A percentile compares a stretch with the other conserved stretches of the same genome.
Evolutionary conservation across 371 early-diverging fungal genomes (phyloP).

Genomic region (Nosema muscidifuracis): DNA sequence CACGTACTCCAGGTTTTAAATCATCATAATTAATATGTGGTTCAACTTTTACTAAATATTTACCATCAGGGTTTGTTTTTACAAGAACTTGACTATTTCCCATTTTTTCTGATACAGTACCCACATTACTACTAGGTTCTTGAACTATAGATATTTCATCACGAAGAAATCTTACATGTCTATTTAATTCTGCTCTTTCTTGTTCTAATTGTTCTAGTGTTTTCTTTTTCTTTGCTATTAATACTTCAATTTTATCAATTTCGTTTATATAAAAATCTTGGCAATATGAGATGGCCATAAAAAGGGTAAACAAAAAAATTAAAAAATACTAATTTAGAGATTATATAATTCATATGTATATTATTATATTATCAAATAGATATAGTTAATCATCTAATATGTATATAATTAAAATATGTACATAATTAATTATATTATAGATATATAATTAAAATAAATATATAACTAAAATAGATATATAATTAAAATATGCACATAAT

Average conservation of each 20-base stretch:
- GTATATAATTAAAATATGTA: too few species aligned
- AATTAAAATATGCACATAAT: too few species aligned
- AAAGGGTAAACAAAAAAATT: too few species aligned
- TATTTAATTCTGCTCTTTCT: conserved; percentile 86
- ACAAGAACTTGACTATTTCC: conserved; percentile 95
- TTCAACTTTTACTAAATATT: conserved; percentile 89
- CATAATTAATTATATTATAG: too few species aligned
- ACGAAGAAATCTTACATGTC: conserved; percentile 79
- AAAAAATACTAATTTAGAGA: too few species aligned
- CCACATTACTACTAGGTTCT: conserved; percentile 91
- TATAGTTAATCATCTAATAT: too few species aligned
- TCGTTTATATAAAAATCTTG: conserved; percentile 56
- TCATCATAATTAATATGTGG: conserved; percentile 77
- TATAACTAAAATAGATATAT: too few species aligned
- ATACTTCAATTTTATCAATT: conserved; percentile 50
- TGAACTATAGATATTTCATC: conserved; percentile 93
- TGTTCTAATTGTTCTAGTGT: conserved; percentile 92
- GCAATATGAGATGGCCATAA: conserved; percentile 12
- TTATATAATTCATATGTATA: too few species aligned
- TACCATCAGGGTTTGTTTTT: conserved; percentile 95
- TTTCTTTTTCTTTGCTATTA: conserved; percentile 64
- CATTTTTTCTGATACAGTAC: conserved; percentile 95
- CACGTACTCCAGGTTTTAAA: conserved; percentile 87
- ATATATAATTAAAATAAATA: too few species aligned
- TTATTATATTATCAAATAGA: too few species aligned